phyloP scores from a whole-genome alignment of 1,284 basidiomycete genomes.

The Hymenochaete sp. region DNA sequence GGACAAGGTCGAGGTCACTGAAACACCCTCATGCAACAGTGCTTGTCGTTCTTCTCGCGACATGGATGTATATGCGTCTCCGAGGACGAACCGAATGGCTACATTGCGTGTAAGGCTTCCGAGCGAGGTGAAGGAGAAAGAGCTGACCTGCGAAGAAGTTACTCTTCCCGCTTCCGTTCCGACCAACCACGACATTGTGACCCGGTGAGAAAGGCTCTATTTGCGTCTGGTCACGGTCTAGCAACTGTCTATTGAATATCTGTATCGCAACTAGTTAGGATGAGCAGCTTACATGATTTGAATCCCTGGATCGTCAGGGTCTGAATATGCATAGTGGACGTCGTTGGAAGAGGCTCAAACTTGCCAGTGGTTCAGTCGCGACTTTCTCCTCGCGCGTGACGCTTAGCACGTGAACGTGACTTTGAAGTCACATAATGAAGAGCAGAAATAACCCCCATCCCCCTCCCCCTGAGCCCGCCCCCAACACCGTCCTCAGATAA shows the following conservation, averaged over 20 bases:
- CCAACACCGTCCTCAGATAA: too few relatives aligned
- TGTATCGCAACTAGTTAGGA: background rate
- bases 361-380: too few relatives aligned
- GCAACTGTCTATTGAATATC: conserved; percentile 8
- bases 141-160: conserved; percentile 87
- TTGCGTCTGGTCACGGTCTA: conserved; percentile 75
- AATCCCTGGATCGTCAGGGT: conserved; percentile 93
- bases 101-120: background rate
- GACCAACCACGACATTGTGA: conserved; percentile 90
- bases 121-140: background rate
- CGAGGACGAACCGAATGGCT: conserved; percentile 96
- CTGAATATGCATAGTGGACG: conserved; percentile 68
- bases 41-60: conserved; percentile 88
- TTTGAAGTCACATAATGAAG: conserved; percentile 26
- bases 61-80: conserved; percentile 96
- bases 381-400: background rate
- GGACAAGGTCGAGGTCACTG: conserved; percentile 81
- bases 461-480: too few relatives aligned
- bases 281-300: conserved; percentile 73
- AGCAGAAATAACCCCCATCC: too few relatives aligned
- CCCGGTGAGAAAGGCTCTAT: conserved; percentile 76
- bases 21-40: conserved; percentile 88
- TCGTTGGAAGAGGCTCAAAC: too few relatives aligned
- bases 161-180: conserved; percentile 94
- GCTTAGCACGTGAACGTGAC: conserved; percentile 24